A percentile compares a stretch with the other conserved stretches of the same genome.
Evolutionary conservation across 345 rosid species (phyloP).

Genomic region (Gossypium raimondii): DNA sequence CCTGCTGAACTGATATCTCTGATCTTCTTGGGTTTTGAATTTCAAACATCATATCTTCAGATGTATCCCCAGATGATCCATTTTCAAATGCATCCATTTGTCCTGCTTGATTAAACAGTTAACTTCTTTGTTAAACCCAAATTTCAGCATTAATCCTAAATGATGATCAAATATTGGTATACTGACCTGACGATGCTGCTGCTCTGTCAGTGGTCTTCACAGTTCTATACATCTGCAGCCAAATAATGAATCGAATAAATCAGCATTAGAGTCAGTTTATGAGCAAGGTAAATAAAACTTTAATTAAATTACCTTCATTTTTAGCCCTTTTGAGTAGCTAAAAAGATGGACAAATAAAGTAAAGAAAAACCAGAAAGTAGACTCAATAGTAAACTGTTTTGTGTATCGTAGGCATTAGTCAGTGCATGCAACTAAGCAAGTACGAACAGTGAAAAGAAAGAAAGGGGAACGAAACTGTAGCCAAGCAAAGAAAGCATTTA

Average conservation of each 20-base stretch:
- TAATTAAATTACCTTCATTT: neutral
- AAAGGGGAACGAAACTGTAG: neutral
- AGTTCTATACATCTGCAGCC: slow-evolving; percentile 64
- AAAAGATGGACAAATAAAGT: slow-evolving; percentile 16
- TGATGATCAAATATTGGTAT: neutral
- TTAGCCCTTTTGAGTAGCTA: neutral
- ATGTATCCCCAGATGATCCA: slow-evolving; percentile 81
- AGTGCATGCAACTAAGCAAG: slow-evolving; percentile 32
- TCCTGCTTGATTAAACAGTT: slow-evolving; percentile 30
- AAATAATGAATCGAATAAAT: neutral
- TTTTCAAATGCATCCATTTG: slow-evolving; percentile 69
- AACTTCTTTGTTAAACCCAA: neutral
- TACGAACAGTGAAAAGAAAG: slow-evolving; percentile 31
- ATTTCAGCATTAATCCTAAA: neutral
- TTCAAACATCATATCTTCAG: slow-evolving; percentile 81
- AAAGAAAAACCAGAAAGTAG: slow-evolving; percentile 20
- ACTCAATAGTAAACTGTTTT: slow-evolving; percentile 18
- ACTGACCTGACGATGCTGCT: slow-evolving; percentile 60
- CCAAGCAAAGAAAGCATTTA: slow-evolving; percentile 24
- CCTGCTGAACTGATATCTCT: slow-evolving; percentile 42
- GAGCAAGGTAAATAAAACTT: neutral
- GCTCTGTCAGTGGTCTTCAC: slow-evolving; percentile 69
- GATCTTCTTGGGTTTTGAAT: slow-evolving; percentile 51
- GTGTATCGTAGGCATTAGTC: slow-evolving; percentile 17
- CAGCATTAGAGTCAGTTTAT: neutral